A percentile compares a stretch with the other conserved stretches of the same genome.
These are phyloP conservation scores for Xylaria polymorpha DNA, from an alignment of 2,329 filamentous ascomycete genomes.

Conservation along the genomic window DNA sequence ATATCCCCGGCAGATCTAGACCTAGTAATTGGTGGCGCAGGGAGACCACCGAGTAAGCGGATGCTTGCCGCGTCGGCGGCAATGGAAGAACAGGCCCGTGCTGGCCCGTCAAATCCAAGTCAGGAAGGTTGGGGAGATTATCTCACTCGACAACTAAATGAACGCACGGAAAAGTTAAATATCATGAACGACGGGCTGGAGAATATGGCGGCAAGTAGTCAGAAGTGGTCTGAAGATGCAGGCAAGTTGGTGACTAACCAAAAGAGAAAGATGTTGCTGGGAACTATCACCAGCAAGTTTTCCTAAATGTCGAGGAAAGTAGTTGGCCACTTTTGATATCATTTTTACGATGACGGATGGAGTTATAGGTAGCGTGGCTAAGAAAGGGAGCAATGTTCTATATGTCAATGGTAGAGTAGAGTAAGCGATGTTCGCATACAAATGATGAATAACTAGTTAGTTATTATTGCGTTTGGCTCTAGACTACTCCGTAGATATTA, in stretches of 20 bases:
- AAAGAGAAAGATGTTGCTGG: constrained; percentile 85
- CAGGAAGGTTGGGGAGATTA: constrained; percentile 81
- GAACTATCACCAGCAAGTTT: constrained; percentile 72
- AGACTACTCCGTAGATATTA: too few species aligned
- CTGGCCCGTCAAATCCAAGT: constrained; percentile 50
- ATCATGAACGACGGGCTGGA: constrained; percentile 88
- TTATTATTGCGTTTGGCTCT: too few species aligned
- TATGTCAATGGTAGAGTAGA: not conserved
- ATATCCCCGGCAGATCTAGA: constrained; percentile 90
- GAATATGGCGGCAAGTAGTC: constrained; percentile 80
- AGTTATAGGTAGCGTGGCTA: not conserved
- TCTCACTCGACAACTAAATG: constrained; percentile 86
- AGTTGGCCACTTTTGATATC: not conserved
- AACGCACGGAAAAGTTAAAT: constrained; percentile 87
- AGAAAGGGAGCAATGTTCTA: not conserved
- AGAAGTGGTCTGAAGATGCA: constrained; percentile 87
- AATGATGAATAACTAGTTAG: too few species aligned
- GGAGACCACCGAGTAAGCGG: constrained; percentile 87
- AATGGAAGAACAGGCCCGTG: constrained; percentile 72
- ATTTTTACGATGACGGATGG: not conserved
- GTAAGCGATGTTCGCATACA: not conserved
- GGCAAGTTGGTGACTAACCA: constrained; percentile 87
- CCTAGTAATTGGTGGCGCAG: constrained; percentile 86
- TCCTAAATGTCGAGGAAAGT: constrained; percentile 33
- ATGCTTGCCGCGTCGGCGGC: constrained; percentile 84